Base-by-base conservation (phyloP, 345 rosid species). In the Sisymbrium irio region DNA sequence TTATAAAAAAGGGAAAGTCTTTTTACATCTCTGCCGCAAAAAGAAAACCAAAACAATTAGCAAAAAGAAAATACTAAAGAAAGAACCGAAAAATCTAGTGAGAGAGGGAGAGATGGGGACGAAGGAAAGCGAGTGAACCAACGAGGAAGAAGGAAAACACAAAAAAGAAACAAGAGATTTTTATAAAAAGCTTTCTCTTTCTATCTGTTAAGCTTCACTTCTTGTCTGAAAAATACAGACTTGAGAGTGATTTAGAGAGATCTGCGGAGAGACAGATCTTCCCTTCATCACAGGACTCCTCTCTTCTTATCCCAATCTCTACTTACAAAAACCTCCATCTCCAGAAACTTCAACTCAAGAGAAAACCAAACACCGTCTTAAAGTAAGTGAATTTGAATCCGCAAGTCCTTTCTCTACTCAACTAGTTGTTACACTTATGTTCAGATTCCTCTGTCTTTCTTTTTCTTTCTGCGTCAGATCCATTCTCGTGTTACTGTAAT, bases 201-300 rank as follows among this genome's bases (percentile, higher is more conserved):
- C 57, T 20, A 8, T 17, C 47, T 44, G 58, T 62, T 69, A 76
- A 76, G 75, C 42, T 44, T 45, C 79, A 54, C 75, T 69, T 76
- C 51, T 44, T 76, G 79, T 69, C 79, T 20, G 32, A 32, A 49
- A 53, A 12, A 22, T 28, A 51, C 63, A 59, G 54, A 50, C 73
- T 75, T 35, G 65, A 55, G 64, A 41, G 71, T 41, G 46, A 19
- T 25, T 54, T 3, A 27, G 45, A 73, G 72, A 74, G 54, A 58
- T 72, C 70, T 72, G 4, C 55, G 62, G 62, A 59, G 67, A 58
- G 13, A 53, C 5, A 18, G 25, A 35, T 40, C 10, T 51, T 58
- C 3, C 79, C 54, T 67, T 69, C 22, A 22, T 25, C 18, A n/a
- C 18, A 67, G 46, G 78, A 49, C 51, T 60, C 27, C 42, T 18